Conservation (phyloP, 2,329 filamentous ascomycete genomes). For the Claviceps digitariae region DNA sequence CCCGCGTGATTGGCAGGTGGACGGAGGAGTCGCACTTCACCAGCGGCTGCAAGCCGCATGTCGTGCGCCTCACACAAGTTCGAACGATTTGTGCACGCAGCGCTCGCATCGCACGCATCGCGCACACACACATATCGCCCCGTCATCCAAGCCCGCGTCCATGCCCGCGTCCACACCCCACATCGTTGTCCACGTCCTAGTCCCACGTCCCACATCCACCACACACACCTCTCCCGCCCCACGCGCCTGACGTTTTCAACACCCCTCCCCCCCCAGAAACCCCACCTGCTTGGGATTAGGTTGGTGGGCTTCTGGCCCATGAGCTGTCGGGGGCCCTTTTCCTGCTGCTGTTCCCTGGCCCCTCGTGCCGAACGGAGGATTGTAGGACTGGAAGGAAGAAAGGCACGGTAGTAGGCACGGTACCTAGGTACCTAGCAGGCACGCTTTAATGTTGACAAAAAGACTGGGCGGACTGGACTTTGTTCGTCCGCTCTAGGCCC, state of each 20-base stretch:
- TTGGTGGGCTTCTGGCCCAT: neutral
- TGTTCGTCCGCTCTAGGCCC: neutral
- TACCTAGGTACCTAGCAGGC: neutral
- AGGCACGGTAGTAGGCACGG: neutral
- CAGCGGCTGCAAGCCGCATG: slow-evolving; percentile 6
- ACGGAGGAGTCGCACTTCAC: neutral
- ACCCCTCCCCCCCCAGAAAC: neutral
- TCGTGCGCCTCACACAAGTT: slow-evolving; percentile 2
- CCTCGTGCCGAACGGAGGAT: neutral
- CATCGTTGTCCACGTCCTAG: neutral
- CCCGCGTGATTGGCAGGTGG: neutral
- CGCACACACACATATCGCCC: neutral
- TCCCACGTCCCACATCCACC: neutral
- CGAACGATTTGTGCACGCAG: neutral
- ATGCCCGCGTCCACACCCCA: neutral
- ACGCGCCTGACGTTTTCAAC: neutral
- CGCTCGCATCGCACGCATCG: neutral
- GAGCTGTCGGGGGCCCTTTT: neutral
- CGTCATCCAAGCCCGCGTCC: neutral
- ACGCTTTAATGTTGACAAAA: neutral
- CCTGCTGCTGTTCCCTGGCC: neutral
- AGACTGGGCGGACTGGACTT: neutral
- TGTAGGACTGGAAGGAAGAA: neutral
- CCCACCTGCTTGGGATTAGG: neutral
- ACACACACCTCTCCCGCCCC: too few relatives aligned